A percentile compares a stretch with the other conserved stretches of the same genome.
These are phyloP conservation scores for Paraphoma chrysanthemicola DNA, from an alignment of 2,329 filamentous ascomycete species.

Conservation along the genomic window DNA sequence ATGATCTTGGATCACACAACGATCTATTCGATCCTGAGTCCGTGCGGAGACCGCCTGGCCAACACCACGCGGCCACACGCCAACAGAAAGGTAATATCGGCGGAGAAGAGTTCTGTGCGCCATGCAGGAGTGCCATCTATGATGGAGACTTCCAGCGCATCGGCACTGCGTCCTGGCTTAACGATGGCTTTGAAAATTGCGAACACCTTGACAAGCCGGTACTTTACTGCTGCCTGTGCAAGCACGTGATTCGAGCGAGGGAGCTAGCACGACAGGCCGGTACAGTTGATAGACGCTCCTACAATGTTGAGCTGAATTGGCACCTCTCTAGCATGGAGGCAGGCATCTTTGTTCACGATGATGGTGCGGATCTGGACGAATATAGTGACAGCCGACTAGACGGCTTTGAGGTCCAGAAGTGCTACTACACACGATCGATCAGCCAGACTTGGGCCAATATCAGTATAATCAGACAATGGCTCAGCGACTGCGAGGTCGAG, in stretches of 20 bases:
- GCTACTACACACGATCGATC: neutral
- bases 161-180: neutral
- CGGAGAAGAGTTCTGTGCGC: conserved; percentile 6
- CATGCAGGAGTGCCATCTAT: conserved; percentile 3
- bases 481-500: conserved; percentile 1
- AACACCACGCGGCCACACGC: neutral
- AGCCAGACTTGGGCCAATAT: conserved; percentile 5
- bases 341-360: conserved; percentile 4
- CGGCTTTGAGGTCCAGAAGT: neutral
- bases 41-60: neutral
- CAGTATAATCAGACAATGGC: conserved; percentile 1
- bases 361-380: neutral
- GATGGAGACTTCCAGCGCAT: conserved; percentile 7
- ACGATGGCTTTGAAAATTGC: conserved; percentile 2
- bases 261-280: neutral
- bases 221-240: conserved; percentile 5
- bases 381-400: neutral
- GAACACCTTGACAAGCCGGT: conserved; percentile 2
- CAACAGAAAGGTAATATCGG: neutral
- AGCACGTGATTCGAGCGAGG: conserved; percentile 1
- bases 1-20: too few relatives aligned
- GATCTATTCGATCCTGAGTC: neutral
- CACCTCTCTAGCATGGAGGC: neutral
- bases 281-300: neutral
- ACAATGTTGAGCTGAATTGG: neutral